These are phyloP conservation scores for Viola odorata DNA, from an alignment of 345 rosid species.

Conservation along the genomic window DNA sequence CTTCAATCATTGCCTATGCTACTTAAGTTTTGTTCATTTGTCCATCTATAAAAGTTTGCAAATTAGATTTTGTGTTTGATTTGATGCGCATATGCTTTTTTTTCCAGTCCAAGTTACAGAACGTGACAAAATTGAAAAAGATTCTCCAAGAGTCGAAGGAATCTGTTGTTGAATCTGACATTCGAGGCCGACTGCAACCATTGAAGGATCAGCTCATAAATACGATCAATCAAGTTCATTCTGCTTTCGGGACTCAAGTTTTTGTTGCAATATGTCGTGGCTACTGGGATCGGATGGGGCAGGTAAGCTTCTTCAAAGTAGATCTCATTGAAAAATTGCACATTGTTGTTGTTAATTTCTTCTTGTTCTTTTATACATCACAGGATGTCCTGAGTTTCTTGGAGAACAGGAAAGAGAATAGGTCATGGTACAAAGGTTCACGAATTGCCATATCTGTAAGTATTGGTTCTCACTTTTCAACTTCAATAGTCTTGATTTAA, in stretches of 20 bases:
- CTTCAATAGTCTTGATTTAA: background rate
- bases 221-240: conserved; percentile 73
- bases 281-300: conserved; percentile 97
- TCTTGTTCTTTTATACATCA: background rate
- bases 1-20: background rate
- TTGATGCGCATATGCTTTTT: background rate
- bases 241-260: conserved; percentile 64
- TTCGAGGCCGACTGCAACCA: conserved; percentile 69
- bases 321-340: background rate
- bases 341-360: background rate
- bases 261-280: conserved; percentile 81
- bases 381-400: conserved; percentile 84
- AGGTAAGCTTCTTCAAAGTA: conserved; percentile 34
- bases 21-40: background rate
- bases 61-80: background rate
- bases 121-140: conserved; percentile 79
- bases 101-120: conserved; percentile 68
- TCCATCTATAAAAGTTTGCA: too few relatives aligned
- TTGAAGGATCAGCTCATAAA: conserved; percentile 73
- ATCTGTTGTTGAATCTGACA: conserved; percentile 73
- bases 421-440: conserved; percentile 94
- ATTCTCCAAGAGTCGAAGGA: conserved; percentile 91
- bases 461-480: conserved; percentile 4
- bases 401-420: conserved; percentile 93
- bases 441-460: conserved; percentile 83